Percentiles rank a stretch among this genome's conserved stretches.
Conservation (phyloP, 495 filamentous ascomycete species). For the Hypoxylon perforatum region DNA sequence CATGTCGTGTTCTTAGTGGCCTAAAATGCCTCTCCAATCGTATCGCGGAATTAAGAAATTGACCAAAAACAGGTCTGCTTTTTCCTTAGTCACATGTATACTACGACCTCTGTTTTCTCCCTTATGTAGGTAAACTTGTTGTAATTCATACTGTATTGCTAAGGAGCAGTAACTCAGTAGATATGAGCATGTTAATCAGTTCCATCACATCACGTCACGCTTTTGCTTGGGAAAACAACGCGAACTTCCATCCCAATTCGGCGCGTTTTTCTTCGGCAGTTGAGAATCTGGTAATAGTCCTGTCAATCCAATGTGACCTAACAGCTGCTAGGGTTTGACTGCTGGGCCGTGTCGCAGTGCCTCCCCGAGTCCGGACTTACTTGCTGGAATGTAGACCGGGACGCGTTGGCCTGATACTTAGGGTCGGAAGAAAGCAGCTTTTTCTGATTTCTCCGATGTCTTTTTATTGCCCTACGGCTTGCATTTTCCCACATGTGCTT, state of each 20-base stretch:
- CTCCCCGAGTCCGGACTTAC: conserved; percentile 32
- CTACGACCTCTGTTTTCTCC: background rate
- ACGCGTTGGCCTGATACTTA: conserved; percentile 4
- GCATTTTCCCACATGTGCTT: background rate
- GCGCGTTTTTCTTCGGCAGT: conserved; percentile 36
- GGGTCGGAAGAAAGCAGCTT: too few species aligned
- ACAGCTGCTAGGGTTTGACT: conserved; percentile 13
- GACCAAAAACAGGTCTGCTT: background rate
- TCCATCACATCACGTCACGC: conserved; percentile 22
- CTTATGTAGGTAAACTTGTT: too few species aligned
- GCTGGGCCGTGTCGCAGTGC: conserved; percentile 8
- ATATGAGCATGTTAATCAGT: background rate
- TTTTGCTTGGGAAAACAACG: conserved; percentile 32
- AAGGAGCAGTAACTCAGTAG: background rate
- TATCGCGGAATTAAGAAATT: background rate
- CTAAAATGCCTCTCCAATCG: too few species aligned
- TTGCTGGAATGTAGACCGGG: conserved; percentile 2
- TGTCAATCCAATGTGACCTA: conserved; percentile 28
- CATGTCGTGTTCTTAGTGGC: too few species aligned
- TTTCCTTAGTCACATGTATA: conserved; percentile 5
- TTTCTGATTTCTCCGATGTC: background rate
- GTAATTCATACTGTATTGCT: background rate
- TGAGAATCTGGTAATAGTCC: conserved; percentile 23
- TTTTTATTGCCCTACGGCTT: background rate
- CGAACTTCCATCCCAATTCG: conserved; percentile 14